Evolutionary conservation across 768 basidiomycete species (phyloP).

Genomic region (Leucogyrophana mollusca): DNA sequence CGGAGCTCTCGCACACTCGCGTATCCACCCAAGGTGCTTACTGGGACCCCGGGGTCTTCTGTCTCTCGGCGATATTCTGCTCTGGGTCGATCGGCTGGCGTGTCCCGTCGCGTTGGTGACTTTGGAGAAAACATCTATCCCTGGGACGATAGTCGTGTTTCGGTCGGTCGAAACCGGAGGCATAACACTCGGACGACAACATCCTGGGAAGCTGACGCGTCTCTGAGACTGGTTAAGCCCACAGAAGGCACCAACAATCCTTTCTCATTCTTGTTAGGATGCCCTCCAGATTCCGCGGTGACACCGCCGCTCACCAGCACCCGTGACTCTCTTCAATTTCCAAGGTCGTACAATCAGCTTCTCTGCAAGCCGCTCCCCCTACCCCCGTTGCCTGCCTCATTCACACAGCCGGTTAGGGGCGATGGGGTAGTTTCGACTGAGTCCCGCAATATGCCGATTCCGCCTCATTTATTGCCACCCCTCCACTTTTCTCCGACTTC

Average conservation of each 20-base stretch:
- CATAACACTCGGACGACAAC: neutral
- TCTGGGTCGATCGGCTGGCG: neutral
- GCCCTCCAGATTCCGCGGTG: conserved; percentile 14
- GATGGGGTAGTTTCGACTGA: no score
- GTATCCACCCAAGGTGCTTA: neutral
- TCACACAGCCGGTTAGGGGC: no score
- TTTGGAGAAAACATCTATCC: conserved; percentile 7
- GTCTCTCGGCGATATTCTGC: neutral
- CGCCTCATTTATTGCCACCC: conserved; percentile 8
- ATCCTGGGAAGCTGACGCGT: conserved; percentile 7
- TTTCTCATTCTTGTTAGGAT: conserved; percentile 22
- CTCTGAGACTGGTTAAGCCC: conserved; percentile 23
- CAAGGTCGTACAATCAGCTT: conserved; percentile 11
- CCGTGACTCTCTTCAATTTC: conserved; percentile 29
- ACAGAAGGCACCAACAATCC: conserved; percentile 13
- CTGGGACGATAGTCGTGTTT: neutral
- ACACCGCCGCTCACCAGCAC: conserved; percentile 21
- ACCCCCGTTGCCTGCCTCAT: conserved; percentile 20
- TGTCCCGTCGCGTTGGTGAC: conserved; percentile 2
- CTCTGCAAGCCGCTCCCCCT: conserved; percentile 17
- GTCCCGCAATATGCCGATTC: no score
- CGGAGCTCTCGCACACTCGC: neutral
- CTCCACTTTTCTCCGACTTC: conserved; percentile 20
- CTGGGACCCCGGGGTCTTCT: neutral
- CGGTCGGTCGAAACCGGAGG: neutral